Evolutionary conservation across 225 moss, liverwort and hornwort genomes (phyloP).

Genomic region (Climacium dendroides): DNA sequence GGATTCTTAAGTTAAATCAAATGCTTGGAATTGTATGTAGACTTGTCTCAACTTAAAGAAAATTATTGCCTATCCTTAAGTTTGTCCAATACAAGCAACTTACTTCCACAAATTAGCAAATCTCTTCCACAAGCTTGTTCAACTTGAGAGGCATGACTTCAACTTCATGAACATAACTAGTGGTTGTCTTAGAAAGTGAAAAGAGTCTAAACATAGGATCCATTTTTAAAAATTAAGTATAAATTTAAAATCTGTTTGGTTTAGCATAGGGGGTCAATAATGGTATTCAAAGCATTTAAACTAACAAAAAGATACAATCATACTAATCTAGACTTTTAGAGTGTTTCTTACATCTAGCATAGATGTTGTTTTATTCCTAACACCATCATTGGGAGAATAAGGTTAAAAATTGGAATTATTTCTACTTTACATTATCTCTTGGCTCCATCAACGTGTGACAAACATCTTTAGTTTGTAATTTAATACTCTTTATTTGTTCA

Average conservation of each 20-base stretch:
- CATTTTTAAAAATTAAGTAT: background rate
- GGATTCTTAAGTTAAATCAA: background rate
- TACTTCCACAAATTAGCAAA: accelerated
- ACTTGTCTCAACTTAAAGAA: accelerated
- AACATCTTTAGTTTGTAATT: background rate
- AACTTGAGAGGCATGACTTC: accelerated
- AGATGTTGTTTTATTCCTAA: too few species aligned
- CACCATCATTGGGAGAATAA: too few species aligned
- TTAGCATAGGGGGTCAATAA: background rate
- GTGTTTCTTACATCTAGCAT: too few species aligned
- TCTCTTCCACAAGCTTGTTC: background rate
- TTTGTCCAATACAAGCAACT: background rate
- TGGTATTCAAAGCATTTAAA: background rate
- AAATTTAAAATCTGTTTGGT: background rate
- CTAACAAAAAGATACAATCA: accelerated
- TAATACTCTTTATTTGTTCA: too few species aligned
- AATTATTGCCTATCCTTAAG: background rate
- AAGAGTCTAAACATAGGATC: background rate
- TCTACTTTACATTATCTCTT: too few species aligned
- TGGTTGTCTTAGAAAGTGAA: background rate
- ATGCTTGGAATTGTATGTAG: accelerated
- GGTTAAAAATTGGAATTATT: background rate
- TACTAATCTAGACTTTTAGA: background rate
- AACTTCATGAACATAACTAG: accelerated
- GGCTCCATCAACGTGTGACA: accelerated